phyloP scores from a whole-genome alignment of 2,329 filamentous ascomycete genomes.

The Monilinia vaccinii-corymbosi region DNA sequence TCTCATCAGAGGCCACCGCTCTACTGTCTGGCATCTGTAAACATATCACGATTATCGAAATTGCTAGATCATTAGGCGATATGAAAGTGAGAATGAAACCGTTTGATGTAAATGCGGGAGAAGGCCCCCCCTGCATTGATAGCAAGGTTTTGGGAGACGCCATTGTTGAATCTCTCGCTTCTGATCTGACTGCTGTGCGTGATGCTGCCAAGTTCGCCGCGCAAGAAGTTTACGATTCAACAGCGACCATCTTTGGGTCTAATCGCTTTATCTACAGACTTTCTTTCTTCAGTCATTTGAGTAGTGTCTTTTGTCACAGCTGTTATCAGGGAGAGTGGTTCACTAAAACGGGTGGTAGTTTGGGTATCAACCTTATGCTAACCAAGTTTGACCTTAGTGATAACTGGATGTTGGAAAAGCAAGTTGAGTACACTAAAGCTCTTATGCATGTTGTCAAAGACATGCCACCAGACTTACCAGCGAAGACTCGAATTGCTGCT shows the following conservation, averaged over 20 bases:
- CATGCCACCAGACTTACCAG: constrained; percentile 87
- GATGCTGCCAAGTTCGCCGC: constrained; percentile 76
- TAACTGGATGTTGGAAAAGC: constrained; percentile 70
- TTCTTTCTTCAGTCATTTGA: constrained; percentile 76
- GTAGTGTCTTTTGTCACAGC: constrained; percentile 80
- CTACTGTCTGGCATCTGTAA: constrained; percentile 76
- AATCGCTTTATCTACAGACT: constrained; percentile 63
- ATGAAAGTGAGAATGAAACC: constrained; percentile 66
- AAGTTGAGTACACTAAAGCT: constrained; percentile 82
- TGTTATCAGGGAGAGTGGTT: constrained; percentile 99
- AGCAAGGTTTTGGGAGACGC: constrained; percentile 82
- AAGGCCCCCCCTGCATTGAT: constrained; percentile 80
- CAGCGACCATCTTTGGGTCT: constrained; percentile 70
- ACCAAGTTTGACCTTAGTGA: constrained; percentile 80
- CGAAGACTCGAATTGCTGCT: constrained; percentile 75
- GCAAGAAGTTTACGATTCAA: constrained; percentile 66
- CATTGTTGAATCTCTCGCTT: constrained; percentile 81
- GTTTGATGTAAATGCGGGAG: constrained; percentile 78
- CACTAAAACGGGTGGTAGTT: constrained; percentile 83
- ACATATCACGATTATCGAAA: constrained; percentile 84
- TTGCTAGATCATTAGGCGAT: constrained; percentile 76
- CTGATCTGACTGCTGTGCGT: constrained; percentile 69
- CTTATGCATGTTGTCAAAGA: constrained; percentile 97
- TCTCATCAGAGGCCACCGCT: constrained; percentile 64
- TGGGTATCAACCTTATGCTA: constrained; percentile 82